Evolutionary conservation across 192 early-diverging fungal species (phyloP).

Genomic region (Mortierella alpina): DNA sequence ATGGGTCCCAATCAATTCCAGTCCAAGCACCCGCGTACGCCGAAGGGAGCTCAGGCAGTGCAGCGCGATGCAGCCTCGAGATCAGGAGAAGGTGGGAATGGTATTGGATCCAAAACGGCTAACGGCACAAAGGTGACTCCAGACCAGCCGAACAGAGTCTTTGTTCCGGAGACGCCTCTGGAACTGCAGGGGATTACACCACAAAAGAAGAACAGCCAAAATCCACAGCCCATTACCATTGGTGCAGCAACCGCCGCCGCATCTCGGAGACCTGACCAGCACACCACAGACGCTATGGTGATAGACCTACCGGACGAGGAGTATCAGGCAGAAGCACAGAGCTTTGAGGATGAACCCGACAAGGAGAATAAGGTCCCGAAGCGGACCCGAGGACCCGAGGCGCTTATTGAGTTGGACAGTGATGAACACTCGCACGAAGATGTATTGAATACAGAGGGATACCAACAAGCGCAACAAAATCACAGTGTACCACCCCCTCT

Average conservation of each 20-base stretch:
- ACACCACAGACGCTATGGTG: background rate
- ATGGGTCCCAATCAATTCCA: background rate
- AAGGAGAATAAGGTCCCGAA: slow-evolving; percentile 17
- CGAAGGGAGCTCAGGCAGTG: no score
- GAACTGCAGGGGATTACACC: slow-evolving; percentile 20
- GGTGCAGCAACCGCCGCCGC: background rate
- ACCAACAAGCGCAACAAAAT: background rate
- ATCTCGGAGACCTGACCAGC: background rate
- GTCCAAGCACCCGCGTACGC: background rate
- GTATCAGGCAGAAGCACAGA: background rate
- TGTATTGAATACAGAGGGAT: background rate
- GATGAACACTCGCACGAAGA: background rate
- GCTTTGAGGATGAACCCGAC: background rate
- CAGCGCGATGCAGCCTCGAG: no score
- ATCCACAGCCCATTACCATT: background rate
- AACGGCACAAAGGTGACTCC: background rate
- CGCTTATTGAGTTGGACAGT: no score
- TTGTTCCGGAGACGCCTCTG: slow-evolving; percentile 24
- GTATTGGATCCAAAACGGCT: no score
- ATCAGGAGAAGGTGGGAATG: background rate
- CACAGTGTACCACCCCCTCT: background rate
- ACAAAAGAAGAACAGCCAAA: slow-evolving; percentile 1
- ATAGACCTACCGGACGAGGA: background rate
- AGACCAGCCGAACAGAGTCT: background rate
- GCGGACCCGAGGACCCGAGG: background rate